These are phyloP conservation scores for Penicillium angulare DNA, from an alignment of 495 filamentous ascomycete species.

Conservation along the genomic window DNA sequence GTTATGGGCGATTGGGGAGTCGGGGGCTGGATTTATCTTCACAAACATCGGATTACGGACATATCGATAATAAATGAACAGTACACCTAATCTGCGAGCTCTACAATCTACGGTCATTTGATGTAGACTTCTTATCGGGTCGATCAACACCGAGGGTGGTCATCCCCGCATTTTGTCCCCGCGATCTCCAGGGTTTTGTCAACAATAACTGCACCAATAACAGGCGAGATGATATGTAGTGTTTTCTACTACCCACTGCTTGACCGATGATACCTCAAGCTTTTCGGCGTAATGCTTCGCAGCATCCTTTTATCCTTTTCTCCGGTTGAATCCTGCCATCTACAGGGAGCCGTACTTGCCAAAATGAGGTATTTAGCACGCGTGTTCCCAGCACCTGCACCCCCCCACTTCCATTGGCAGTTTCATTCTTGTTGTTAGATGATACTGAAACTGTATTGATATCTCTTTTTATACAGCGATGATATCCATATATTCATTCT, in stretches of 20 bases:
- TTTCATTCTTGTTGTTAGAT: too few species aligned
- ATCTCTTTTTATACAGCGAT: too few species aligned
- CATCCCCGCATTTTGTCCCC: conserved; percentile 20
- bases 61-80: conserved; percentile 9
- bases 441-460: too few species aligned
- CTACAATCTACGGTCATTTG: not conserved
- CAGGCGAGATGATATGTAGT: not conserved
- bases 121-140: conserved; percentile 6
- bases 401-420: not conserved
- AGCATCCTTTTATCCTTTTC: not conserved
- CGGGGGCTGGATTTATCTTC: not conserved
- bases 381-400: not conserved
- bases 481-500: conserved; percentile 4
- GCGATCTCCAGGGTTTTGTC: conserved; percentile 3
- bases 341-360: not conserved
- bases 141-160: conserved; percentile 15
- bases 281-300: not conserved
- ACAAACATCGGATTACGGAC: conserved; percentile 5
- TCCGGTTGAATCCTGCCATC: not conserved
- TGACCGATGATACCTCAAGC: not conserved
- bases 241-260: not conserved
- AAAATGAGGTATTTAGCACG: not conserved
- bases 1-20: not conserved
- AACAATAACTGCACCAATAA: conserved; percentile 28
- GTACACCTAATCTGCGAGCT: not conserved